These are phyloP conservation scores for Rutstroemia sydowiana DNA, from an alignment of 2,329 filamentous ascomycete species.

Conservation along the genomic window DNA sequence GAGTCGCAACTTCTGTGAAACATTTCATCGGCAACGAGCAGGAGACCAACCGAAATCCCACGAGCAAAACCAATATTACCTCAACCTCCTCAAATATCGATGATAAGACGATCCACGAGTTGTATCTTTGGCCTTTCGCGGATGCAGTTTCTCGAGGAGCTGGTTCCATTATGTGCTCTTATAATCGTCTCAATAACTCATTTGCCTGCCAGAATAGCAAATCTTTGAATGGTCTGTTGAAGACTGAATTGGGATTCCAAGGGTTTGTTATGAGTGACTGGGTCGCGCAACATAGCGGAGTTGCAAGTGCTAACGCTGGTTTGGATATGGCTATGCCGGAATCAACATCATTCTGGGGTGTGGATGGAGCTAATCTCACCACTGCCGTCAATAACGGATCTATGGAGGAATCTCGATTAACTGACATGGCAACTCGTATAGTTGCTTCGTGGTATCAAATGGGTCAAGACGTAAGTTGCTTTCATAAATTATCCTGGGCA, in stretches of 20 bases:
- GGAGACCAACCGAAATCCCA: slow-evolving; percentile 37
- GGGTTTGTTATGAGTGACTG: slow-evolving; percentile 78
- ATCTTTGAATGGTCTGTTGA: slow-evolving; percentile 70
- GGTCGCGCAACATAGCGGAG: slow-evolving; percentile 74
- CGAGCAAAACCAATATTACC: slow-evolving; percentile 36
- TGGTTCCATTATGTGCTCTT: slow-evolving; percentile 74
- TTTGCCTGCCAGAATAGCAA: slow-evolving; percentile 70
- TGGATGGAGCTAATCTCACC: slow-evolving; percentile 32
- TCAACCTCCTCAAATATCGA: slow-evolving; percentile 62
- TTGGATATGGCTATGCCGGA: slow-evolving; percentile 53
- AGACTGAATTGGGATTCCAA: slow-evolving; percentile 79
- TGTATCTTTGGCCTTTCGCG: slow-evolving; percentile 81
- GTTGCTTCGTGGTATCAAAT: slow-evolving; percentile 51
- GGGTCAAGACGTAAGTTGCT: slow-evolving; percentile 43
- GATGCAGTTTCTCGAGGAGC: slow-evolving; percentile 70
- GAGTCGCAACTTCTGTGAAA: slow-evolving; percentile 24
- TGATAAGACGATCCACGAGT: slow-evolving; percentile 67
- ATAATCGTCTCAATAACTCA: slow-evolving; percentile 64
- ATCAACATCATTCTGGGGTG: slow-evolving; percentile 16
- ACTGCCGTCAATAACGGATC: slow-evolving; percentile 54
- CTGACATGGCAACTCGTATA: slow-evolving; percentile 57
- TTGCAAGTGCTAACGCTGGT: slow-evolving; percentile 69
- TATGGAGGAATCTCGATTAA: slow-evolving; percentile 33
- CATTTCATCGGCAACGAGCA: slow-evolving; percentile 70
- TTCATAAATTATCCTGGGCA: neutral